phyloP scores from a whole-genome alignment of 306 rosid genomes.

The Cucurbita moschata region DNA sequence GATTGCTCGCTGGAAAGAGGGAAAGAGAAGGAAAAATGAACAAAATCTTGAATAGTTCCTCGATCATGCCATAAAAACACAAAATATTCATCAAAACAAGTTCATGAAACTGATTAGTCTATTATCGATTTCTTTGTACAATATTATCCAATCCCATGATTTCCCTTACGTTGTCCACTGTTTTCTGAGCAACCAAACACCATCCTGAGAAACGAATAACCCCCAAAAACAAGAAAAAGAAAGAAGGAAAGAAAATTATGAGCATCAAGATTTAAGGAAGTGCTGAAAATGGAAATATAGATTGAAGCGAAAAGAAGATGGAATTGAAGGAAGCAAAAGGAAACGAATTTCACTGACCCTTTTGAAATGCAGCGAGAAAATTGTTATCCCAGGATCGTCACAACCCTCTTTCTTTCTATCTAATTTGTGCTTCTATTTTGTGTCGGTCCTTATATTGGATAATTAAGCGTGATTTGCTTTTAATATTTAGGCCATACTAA shows the following conservation, averaged over 20 bases:
- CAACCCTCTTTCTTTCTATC: not conserved
- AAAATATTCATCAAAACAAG: not conserved
- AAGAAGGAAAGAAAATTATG: not conserved
- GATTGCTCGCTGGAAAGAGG: not conserved
- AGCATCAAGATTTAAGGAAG: not conserved
- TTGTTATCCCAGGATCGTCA: not conserved
- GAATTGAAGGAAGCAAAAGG: not conserved
- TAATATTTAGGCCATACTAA: not conserved
- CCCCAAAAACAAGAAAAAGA: not conserved
- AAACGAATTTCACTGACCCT: not conserved
- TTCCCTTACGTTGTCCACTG: not conserved
- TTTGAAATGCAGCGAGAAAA: constrained; percentile 7
- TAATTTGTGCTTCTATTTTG: not conserved
- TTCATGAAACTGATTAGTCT: not conserved
- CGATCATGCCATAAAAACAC: not conserved
- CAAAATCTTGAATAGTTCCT: not conserved
- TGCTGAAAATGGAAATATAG: not conserved
- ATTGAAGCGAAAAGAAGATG: constrained; percentile 5
- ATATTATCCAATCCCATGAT: not conserved
- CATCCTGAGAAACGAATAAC: not conserved
- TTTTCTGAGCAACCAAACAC: constrained; percentile 1
- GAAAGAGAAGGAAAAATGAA: not conserved
- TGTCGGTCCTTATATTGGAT: not conserved
- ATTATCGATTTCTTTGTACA: not conserved
- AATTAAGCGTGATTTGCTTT: not conserved